A percentile compares a stretch with the other conserved stretches of the same genome.
Conservation (phyloP, 495 filamentous ascomycete species). For the Tuber aestivum region DNA sequence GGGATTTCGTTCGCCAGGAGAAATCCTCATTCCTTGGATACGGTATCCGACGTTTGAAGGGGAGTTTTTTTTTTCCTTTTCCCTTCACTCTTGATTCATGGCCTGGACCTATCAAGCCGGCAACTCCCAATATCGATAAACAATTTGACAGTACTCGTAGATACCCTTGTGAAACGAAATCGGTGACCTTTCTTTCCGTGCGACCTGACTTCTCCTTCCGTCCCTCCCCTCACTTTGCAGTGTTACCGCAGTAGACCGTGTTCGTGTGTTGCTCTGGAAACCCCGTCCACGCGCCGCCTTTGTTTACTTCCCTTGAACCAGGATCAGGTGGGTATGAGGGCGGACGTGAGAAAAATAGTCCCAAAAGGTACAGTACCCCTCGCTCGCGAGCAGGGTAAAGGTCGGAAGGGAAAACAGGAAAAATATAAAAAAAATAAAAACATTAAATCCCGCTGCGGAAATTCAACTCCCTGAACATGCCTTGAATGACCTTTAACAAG, state of each 20-base stretch:
- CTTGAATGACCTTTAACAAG: background rate
- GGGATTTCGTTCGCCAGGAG: background rate
- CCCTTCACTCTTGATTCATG: background rate
- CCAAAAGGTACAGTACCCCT: background rate
- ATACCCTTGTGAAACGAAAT: background rate
- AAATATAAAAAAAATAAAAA: too few species aligned
- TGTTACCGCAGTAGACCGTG: background rate
- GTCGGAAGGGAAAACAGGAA: too few species aligned
- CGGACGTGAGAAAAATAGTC: background rate
- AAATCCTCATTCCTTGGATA: background rate
- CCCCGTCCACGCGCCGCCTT: constrained; percentile 27
- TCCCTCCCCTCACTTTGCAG: background rate
- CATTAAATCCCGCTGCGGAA: background rate
- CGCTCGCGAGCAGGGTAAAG: background rate
- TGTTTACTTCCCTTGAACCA: constrained; percentile 26
- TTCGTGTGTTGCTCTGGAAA: constrained; percentile 40
- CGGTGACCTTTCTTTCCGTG: background rate
- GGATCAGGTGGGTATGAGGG: constrained; percentile 30
- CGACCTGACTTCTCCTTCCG: background rate
- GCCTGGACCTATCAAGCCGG: background rate
- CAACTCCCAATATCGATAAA: background rate
- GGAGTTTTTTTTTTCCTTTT: background rate
- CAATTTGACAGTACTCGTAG: background rate
- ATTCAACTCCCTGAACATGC: background rate
- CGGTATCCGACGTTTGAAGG: background rate